Conservation (phyloP, 306 rosid species). For the Amphicarpaea edgeworthii region DNA sequence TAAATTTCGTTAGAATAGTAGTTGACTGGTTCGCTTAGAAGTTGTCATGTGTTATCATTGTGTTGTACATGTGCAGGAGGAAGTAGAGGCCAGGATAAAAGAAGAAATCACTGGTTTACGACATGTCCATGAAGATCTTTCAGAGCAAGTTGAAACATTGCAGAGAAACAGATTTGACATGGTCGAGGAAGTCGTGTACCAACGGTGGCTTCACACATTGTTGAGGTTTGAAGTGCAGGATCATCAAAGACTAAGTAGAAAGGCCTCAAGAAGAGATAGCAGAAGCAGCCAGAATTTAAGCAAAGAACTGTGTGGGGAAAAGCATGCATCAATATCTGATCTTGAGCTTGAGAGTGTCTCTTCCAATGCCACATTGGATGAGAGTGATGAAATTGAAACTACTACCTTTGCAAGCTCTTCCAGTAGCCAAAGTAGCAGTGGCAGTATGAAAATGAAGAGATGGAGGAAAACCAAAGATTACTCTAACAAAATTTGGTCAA, state of each 20-base stretch:
- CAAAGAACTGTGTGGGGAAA: conserved; percentile 13
- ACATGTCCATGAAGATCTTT: conserved; percentile 49
- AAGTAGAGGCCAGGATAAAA: conserved; percentile 28
- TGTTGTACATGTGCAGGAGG: conserved; percentile 35
- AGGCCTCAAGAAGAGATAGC: conserved; percentile 20
- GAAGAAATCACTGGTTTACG: conserved; percentile 44
- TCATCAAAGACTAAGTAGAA: conserved; percentile 26
- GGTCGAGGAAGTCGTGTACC: conserved; percentile 61
- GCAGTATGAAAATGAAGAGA: conserved; percentile 33
- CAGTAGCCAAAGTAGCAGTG: conserved; percentile 50
- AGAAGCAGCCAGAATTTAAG: conserved; percentile 19
- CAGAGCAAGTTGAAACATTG: conserved; percentile 47
- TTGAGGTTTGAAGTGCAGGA: conserved; percentile 49
- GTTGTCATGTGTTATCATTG: neutral
- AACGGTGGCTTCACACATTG: conserved; percentile 56
- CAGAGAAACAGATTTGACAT: conserved; percentile 54
- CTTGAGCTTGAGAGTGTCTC: conserved; percentile 43
- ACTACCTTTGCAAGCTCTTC: conserved; percentile 50
- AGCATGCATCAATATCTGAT: conserved; percentile 21
- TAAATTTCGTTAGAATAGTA: neutral
- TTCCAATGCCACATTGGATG: conserved; percentile 44
- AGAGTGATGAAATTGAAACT: conserved; percentile 49
- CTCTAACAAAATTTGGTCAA: neutral
- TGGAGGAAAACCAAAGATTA: conserved; percentile 45
- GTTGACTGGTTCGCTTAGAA: neutral